Evolutionary conservation across 805 yeast genomes (phyloP).

Genomic region (Candida coquimbonensis): DNA sequence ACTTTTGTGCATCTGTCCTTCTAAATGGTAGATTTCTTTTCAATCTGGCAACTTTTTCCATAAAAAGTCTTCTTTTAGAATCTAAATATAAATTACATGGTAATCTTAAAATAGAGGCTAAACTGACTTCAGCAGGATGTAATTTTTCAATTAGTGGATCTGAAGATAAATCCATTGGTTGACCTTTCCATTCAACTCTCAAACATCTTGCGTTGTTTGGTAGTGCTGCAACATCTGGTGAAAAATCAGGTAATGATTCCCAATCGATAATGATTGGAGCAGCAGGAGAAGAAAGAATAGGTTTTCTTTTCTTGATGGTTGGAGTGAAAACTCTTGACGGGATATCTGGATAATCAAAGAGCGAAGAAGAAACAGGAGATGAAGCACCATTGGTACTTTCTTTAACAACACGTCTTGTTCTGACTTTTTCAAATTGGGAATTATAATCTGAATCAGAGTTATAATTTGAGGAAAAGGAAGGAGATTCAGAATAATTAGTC

Average conservation of each 20-base stretch:
- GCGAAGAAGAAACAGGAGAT: conserved; percentile 10
- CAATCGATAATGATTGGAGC: conserved; percentile 51
- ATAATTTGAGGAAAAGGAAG: conserved; percentile 18
- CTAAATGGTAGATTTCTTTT: conserved; percentile 78
- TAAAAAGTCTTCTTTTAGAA: conserved; percentile 78
- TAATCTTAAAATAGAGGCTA: conserved; percentile 84
- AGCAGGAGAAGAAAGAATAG: conserved; percentile 33
- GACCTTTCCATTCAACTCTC: conserved; percentile 96
- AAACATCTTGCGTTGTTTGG: conserved; percentile 68
- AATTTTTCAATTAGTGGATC: conserved; percentile 70
- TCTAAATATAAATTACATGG: conserved; percentile 81
- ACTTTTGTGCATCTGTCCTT: conserved; percentile 97
- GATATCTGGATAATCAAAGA: conserved; percentile 23
- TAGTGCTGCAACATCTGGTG: conserved; percentile 62
- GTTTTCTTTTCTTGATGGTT: conserved; percentile 33
- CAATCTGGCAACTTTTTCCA: conserved; percentile 78
- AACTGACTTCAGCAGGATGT: conserved; percentile 85
- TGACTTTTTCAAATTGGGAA: conserved; percentile 39
- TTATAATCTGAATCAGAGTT: conserved; percentile 28
- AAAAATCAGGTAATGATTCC: conserved; percentile 71
- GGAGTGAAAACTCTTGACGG: conserved; percentile 26
- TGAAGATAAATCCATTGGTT: conserved; percentile 79
- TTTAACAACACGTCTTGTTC: conserved; percentile 52
- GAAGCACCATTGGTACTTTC: conserved; percentile 16
- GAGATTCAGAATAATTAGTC: conserved; percentile 5